Base-by-base conservation (phyloP, 2,329 filamentous ascomycete species). In the Neospermospora avenae region DNA sequence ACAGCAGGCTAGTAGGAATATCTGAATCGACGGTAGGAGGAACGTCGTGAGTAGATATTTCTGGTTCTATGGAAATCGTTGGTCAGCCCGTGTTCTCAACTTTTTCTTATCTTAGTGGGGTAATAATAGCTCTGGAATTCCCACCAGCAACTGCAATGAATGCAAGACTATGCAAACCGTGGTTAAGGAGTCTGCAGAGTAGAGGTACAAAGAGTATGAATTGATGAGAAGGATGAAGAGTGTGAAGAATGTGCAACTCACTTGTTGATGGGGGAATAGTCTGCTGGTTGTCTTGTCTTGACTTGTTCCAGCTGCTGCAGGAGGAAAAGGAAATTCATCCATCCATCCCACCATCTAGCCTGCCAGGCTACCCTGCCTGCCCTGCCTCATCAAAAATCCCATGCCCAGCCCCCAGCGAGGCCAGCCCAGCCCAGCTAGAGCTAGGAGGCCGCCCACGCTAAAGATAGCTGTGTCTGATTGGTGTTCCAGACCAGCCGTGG, bases 41-140 rank as follows among this genome's bases (percentile, higher is more conserved):
- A 46, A 44, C 35, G 18, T 31, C 35, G 25, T 52, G 35, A 5
- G 37, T 44, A n/a, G n/a, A n/a, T n/a, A n/a, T 34, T 56, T 41
- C 51, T 41, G 35, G 37, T 52, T 41, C 48, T 41, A 34, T 37
- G n/a, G 22, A 45, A 28, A 22, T 18, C 54, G 45, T 44, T 56
- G 52, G 58, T 60, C 58, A 60, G 58, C 58, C 22, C 31, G 39
- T 35, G 57, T 57, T 6, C 49, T 62, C 52, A 42, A 58, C 51
- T 37, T 57, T 57, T 48, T 46, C 55, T 58, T 58, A 53, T 58
- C 55, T 55, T 62, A 28, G 59, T 62, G 59, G 59, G 59, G 59
- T 62, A 58, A 55, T 16, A 35, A 16, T 31, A 59, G 55, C 55
- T 58, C 49, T 41, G 52, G 58, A 25, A 44, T 52, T 41, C 41